A percentile compares a stretch with the other conserved stretches of the same genome.
Evolutionary conservation across 2,329 filamentous ascomycete genomes (phyloP).

Genomic region (Alternaria brassicae): DNA sequence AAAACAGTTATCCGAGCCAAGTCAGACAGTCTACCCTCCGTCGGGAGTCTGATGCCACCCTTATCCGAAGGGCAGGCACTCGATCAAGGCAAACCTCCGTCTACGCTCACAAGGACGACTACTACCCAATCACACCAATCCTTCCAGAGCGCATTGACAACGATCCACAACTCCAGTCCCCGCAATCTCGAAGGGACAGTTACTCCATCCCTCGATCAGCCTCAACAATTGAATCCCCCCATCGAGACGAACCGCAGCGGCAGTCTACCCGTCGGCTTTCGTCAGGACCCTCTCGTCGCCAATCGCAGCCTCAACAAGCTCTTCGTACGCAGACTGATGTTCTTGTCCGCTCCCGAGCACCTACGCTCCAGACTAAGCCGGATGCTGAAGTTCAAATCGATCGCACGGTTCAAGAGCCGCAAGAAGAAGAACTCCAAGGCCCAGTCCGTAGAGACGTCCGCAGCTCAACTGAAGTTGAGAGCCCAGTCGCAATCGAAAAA

Average conservation of each 20-base stretch:
- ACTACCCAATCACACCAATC: conserved; percentile 26
- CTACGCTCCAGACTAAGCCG: neutral
- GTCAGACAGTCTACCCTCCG: conserved; percentile 13
- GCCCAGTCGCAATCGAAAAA: neutral
- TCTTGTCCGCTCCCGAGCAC: neutral
- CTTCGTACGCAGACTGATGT: neutral
- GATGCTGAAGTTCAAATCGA: neutral
- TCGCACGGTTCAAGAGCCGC: neutral
- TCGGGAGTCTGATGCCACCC: neutral
- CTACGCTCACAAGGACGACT: conserved; percentile 13
- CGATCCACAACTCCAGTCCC: conserved; percentile 9
- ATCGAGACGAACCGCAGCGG: neutral
- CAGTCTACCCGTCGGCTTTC: neutral
- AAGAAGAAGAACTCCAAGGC: neutral
- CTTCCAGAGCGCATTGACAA: conserved; percentile 13
- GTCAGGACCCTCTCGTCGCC: neutral
- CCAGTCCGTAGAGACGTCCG: neutral
- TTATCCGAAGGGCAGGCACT: conserved; percentile 16
- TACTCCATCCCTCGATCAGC: conserved; percentile 15
- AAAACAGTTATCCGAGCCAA: conserved; percentile 25
- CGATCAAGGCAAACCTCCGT: neutral
- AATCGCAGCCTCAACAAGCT: neutral
- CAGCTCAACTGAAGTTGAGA: neutral
- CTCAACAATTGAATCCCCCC: conserved; percentile 9
- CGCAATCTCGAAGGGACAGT: conserved; percentile 6